Base-by-base conservation (phyloP, 768 basidiomycete species). In the Rhodotorula kratochvilovae region DNA sequence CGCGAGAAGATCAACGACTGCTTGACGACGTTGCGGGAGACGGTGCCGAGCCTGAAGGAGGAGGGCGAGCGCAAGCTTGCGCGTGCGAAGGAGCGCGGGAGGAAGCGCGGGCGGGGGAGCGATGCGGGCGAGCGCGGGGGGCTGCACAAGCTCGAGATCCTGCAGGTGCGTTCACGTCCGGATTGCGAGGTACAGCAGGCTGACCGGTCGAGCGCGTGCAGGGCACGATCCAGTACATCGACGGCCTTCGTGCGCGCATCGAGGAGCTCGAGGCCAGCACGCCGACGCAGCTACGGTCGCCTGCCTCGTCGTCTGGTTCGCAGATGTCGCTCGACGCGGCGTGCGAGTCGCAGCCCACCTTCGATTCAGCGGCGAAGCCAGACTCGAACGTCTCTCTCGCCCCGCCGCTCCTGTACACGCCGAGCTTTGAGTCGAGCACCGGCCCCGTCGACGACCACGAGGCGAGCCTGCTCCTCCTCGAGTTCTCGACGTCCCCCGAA, bases 1-100 rank as follows among this genome's bases (percentile, higher is more conserved):
- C 84, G 94, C 69, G 95, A 94, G 19, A 96, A 96, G 85, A 97
- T 98, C 74, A 98, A 98, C 78, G 89, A 91, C 62, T 91, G 93
- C 0, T 84, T 97, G 11, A 84, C 88, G 5, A 86, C 88, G 4
- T 81, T 97, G 56, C 86, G 88, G 71, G 83, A 84, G 73, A 87
- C 96, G 76, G 91, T 95, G 1, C 91, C 92, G 1, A 51, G 19
- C 5, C 50, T 70, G 35, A 54, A 31, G 36, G 75, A 73, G 58
- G 67, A 76, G 50, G 65, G 71, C 1, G 63, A 68, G 56, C 59
- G 33, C 53, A 73, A 76, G 64, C 33, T 71, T 1, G 72, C 58
- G n/a, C 66, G 58, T 53, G 72, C 68, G 17, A 76, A 61, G 66
- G 70, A 68, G 61, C 31, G 74, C 0, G 74, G 75, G 1, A 25